Conservation (phyloP, 75 land plant genomes). For the Selaginella tamariscina region DNA sequence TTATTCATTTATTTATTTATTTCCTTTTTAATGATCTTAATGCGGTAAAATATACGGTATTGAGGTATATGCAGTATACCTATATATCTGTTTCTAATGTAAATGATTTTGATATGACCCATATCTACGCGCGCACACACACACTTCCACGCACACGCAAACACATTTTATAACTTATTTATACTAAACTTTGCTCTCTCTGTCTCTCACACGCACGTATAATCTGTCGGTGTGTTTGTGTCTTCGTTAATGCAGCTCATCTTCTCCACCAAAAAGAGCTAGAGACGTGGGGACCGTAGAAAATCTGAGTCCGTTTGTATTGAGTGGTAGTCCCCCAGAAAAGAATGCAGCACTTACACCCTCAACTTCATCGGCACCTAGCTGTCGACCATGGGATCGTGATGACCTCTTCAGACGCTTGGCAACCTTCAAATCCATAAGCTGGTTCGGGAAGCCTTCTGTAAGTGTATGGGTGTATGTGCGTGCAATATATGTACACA, state of each 20-base stretch:
- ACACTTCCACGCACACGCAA: no score
- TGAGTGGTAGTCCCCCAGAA: conserved; percentile 1
- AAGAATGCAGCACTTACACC: background rate
- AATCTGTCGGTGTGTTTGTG: no score
- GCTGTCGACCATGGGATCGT: conserved; percentile 91
- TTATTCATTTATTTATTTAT: background rate
- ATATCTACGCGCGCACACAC: no score
- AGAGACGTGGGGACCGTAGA: conserved; percentile 14
- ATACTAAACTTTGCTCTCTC: no score
- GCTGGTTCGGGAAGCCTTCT: conserved; percentile 95
- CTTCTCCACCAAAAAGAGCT: conserved; percentile 8
- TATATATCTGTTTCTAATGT: no score
- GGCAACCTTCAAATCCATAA: conserved; percentile 91
- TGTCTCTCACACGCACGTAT: no score
- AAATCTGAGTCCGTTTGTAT: conserved; percentile 11
- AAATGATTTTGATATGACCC: no score
- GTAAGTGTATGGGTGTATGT: conserved; percentile 22
- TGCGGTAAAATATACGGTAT: no score
- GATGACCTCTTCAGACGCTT: conserved; percentile 67
- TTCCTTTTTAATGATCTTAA: background rate
- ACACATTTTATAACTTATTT: no score
- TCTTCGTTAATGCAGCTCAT: background rate
- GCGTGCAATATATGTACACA: no score
- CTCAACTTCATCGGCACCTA: conserved; percentile 23
- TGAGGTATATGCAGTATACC: no score